Base-by-base conservation (phyloP, 2,329 filamentous ascomycete species). In the Aureobasidium sp. region DNA sequence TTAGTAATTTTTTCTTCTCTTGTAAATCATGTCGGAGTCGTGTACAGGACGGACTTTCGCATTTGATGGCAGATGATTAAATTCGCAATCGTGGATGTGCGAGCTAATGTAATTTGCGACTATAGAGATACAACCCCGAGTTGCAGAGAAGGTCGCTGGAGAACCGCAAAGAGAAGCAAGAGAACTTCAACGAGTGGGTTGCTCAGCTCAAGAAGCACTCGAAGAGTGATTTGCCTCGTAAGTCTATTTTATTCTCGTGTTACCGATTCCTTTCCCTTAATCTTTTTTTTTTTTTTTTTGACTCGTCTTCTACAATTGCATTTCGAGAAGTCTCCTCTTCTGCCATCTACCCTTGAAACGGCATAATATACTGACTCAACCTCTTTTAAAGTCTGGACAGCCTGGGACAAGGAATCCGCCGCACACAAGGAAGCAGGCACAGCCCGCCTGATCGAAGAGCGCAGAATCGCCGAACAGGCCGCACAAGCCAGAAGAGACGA, bases 101-200 rank as follows among this genome's bases (percentile, higher is more conserved):
- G 16, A 45, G 14, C 62, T 66, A 13, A 65, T 27, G 53, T 16
- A 14, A 41, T 13, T 32, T 9, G 50, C 34, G 13, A 37, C 42
- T 47, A 34, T 66, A 90, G 78, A 85, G 82, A 75, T 97, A 97
- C 78, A 97, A 93, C 74, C 93, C 93, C 0, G 94, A 97, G 37
- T 82, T 99, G n/a, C 89, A 94, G 72, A 89, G 90, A 74, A 85
- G 89, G 70, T 91, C 89, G 64, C 78, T 96, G n/a, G 91, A 92
- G 74, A 84, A 86, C 62, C 84, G 91, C 21, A 81, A 87, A 62
- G 85, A 88, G 72, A 83, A 84, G 63, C 85, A 94, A 71, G 82
- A 92, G 74, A 91, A 97, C 63, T 96, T 96, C 68, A 89, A 97
- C 71, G 83, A 91, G 61, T 97, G 96, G 70, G 89, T 97, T 32